phyloP scores from a whole-genome alignment of 2,329 filamentous ascomycete genomes.

The Beauveria rudraprayagi region DNA sequence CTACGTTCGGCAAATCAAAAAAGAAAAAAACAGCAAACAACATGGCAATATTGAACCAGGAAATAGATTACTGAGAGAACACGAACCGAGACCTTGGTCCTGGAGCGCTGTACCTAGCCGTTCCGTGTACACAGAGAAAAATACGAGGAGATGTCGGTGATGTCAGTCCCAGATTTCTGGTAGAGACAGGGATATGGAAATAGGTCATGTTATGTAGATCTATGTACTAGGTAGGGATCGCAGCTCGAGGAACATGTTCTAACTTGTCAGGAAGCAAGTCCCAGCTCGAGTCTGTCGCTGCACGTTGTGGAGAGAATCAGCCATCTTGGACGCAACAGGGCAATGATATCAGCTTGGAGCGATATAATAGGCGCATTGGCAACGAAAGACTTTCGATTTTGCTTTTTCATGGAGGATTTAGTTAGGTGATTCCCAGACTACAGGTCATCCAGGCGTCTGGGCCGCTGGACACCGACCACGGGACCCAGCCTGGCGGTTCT shows the following conservation, averaged over 20 bases:
- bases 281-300: background rate
- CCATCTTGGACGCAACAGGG: background rate
- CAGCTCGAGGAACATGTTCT: too few species aligned
- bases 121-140: background rate
- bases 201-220: too few species aligned
- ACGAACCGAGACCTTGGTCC: background rate
- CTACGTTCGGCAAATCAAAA: background rate
- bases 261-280: background rate
- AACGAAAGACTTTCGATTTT: accelerated
- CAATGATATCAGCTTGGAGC: background rate
- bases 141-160: constrained; percentile 1
- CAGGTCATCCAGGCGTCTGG: background rate
- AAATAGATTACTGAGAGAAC: background rate
- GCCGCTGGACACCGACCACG: background rate
- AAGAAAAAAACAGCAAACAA: background rate
- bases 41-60: background rate
- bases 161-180: background rate
- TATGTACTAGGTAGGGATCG: too few species aligned
- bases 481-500: background rate
- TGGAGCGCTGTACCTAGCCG: background rate
- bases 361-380: too few species aligned
- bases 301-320: background rate
- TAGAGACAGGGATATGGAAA: background rate
- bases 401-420: background rate
- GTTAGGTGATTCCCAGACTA: background rate